A percentile compares a stretch with the other conserved stretches of the same genome.
phyloP scores from a whole-genome alignment of 371 early-diverging fungal species.

The Apophysomyces ossiformis region DNA sequence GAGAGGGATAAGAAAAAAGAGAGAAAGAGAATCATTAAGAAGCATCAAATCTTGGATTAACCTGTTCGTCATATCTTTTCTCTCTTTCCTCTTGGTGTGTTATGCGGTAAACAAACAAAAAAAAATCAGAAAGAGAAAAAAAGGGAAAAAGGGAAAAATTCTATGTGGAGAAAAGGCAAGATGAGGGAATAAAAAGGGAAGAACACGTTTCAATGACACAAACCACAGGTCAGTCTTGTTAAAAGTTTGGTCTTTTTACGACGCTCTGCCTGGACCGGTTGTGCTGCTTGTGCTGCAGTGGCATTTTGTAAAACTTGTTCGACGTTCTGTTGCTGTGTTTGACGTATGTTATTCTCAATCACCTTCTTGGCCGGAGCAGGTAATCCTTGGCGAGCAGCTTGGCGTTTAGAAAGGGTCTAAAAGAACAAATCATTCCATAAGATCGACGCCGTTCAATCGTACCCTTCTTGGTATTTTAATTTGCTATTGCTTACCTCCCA shows the following conservation, averaged over 20 bases:
- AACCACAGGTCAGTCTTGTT: slow-evolving; percentile 14
- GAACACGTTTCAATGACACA: slow-evolving; percentile 11
- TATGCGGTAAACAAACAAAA: too few species aligned
- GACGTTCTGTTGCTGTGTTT: neutral
- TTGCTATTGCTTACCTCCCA: slow-evolving; percentile 35
- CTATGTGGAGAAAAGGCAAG: slow-evolving; percentile 7
- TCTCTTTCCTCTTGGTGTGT: too few species aligned
- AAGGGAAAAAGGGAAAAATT: slow-evolving; percentile 7
- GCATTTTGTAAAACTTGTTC: neutral
- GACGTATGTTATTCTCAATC: slow-evolving; percentile 25
- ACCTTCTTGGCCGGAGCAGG: slow-evolving; percentile 30
- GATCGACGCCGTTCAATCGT: too few species aligned
- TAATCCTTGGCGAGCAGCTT: slow-evolving; percentile 25
- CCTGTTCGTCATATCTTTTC: too few species aligned
- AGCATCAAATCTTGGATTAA: too few species aligned
- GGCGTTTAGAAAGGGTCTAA: slow-evolving; percentile 25
- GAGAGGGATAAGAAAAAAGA: too few species aligned
- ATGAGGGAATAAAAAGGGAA: neutral
- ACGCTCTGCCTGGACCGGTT: neutral
- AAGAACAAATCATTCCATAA: neutral
- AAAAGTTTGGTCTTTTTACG: slow-evolving; percentile 4
- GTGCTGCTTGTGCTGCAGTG: neutral
- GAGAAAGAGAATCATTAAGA: too few species aligned
- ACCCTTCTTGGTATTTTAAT: too few species aligned
- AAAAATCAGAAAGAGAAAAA: neutral